Percentiles rank a stretch among this genome's conserved stretches.
Evolutionary conservation across 129 eudicot species (phyloP).

Genomic region (Smallanthus sonchifolius): DNA sequence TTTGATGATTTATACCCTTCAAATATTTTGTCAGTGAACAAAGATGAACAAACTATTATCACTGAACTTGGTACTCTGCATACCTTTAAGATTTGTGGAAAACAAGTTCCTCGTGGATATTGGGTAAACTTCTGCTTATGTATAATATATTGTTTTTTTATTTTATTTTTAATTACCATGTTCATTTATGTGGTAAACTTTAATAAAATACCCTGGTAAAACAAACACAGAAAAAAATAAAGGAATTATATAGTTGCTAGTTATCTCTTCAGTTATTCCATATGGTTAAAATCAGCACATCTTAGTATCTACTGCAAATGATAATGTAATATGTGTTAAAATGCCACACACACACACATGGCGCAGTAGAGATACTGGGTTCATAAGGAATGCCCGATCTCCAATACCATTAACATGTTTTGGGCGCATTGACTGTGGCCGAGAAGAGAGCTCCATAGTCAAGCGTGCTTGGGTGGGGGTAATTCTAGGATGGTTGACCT

Average conservation of each 20-base stretch:
- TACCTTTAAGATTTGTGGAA: slow-evolving; percentile 70
- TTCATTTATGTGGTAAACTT: background rate
- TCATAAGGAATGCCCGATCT: too few species aligned
- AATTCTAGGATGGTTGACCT: too few species aligned
- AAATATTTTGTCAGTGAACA: slow-evolving; percentile 21
- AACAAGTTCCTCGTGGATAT: slow-evolving; percentile 87
- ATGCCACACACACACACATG: background rate
- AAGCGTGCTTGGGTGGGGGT: too few species aligned
- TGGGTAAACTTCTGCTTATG: slow-evolving; percentile 49
- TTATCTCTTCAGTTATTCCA: background rate
- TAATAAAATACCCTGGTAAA: background rate
- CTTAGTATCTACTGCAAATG: background rate
- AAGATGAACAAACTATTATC: slow-evolving; percentile 30
- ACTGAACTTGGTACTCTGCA: slow-evolving; percentile 33
- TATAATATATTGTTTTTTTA: background rate
- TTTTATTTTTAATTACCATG: background rate
- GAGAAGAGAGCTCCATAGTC: too few species aligned
- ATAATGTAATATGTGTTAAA: background rate
- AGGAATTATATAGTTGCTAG: background rate
- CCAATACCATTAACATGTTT: too few species aligned
- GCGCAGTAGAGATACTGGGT: too few species aligned
- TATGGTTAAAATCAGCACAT: background rate
- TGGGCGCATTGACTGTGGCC: too few species aligned
- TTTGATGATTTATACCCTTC: slow-evolving; percentile 68
- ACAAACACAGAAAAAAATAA: too few species aligned